Base-by-base conservation (phyloP, 2,329 filamentous ascomycete genomes). In the Phaeosphaeriaceae sp. region DNA sequence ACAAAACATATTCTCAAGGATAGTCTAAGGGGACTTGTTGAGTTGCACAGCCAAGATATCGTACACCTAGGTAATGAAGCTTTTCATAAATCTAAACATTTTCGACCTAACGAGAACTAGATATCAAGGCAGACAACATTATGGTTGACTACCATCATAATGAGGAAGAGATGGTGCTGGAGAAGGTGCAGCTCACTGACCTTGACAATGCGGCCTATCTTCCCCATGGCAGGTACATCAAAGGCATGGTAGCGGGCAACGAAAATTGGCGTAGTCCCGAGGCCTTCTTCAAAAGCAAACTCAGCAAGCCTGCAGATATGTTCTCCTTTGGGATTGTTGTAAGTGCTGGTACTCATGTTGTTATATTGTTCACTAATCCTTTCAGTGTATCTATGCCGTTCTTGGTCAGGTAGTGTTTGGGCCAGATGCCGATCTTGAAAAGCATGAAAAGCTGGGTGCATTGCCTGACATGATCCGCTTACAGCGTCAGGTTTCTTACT, bases 181-280 rank as follows among this genome's bases (percentile, higher is more conserved):
- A 72, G 40, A 32, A 61, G 47, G 70, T 71, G 1, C 67, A 72
- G 35, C 44, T 76, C 23, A 63, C 56, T 21, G 73, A 75, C 55
- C 55, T 77, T 23, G 71, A 77, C 50, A 75, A 75, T 59, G 72
- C 76, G 11, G 76, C 76, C 10, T 69, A 78, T 61, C 64, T 79
- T 21, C 75, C 75, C 1, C 67, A 72, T 56, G 64, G 65, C 6
- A 68, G 66, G 52, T 71, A 59, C 49, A 69, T 77, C 42, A 71
- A 70, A 56, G 70, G 70, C 15, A 72, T 70, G 65, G 63, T 70
- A 17, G 47, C 63, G 10, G 73, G 73, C 11, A 75, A 76, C 48
- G 65, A 71, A 15, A 72, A 73, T 49, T 76, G 71, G 73, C 69
- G 74, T 10, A 73, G 74, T 50, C 72, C 73, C 47, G 73, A 76